Evolutionary conservation across 177 flowering plant species (phyloP).

Genomic region (Vitis hybrid): DNA sequence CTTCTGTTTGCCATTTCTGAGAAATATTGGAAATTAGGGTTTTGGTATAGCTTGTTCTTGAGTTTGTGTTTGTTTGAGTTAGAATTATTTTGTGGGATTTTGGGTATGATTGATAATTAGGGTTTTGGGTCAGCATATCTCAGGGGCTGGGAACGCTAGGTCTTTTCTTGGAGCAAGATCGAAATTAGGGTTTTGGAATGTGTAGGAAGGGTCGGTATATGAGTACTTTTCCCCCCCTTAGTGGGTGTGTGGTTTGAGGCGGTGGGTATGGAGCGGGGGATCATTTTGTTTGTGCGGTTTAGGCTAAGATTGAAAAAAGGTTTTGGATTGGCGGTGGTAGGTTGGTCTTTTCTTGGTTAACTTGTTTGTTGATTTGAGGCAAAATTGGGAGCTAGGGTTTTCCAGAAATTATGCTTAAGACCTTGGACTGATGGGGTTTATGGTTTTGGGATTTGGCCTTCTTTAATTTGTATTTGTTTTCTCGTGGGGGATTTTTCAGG

Average conservation of each 20-base stretch:
- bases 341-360: no score
- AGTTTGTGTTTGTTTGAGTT: neutral
- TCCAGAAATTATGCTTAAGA: neutral
- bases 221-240: neutral
- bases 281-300: neutral
- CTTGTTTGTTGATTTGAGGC: no score
- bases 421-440: neutral
- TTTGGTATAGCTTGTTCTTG: neutral
- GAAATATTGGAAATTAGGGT: slow-evolving; percentile 5
- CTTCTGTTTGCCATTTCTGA: slow-evolving; percentile 1
- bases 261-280: neutral
- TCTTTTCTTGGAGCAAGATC: neutral
- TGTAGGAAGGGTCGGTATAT: neutral
- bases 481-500: slow-evolving; percentile 40
- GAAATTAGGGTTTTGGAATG: neutral
- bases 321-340: no score
- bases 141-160: neutral
- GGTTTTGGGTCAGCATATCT: slow-evolving; percentile 4
- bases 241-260: neutral
- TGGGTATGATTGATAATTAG: neutral
- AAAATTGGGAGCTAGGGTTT: neutral
- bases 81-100: neutral
- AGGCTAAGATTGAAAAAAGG: no score
- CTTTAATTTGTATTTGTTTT: neutral
- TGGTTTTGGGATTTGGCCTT: slow-evolving; percentile 1